These are phyloP conservation scores for Aechmea fasciata DNA, from an alignment of 176 grass and related monocot species.

Conservation along the genomic window DNA sequence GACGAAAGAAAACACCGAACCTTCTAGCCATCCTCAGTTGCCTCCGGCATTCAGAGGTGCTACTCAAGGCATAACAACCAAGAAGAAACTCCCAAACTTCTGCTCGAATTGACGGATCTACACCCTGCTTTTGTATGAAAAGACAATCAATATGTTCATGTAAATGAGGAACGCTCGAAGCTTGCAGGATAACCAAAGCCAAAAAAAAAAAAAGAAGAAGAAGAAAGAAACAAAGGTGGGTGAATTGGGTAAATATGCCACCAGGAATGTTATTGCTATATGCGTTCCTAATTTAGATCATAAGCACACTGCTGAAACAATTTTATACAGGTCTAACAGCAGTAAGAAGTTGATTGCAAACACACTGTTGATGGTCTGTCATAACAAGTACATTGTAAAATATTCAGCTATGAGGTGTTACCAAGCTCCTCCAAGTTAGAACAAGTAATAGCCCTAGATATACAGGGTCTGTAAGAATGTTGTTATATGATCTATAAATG, in stretches of 20 bases:
- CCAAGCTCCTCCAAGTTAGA: neutral
- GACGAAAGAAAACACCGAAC: slow-evolving; percentile 30
- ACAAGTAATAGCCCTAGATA: neutral
- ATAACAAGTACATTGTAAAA: neutral
- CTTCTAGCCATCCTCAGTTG: slow-evolving; percentile 76
- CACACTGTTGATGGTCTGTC: neutral
- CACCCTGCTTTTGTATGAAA: slow-evolving; percentile 40
- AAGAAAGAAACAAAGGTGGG: too few relatives aligned
- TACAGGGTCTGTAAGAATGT: neutral
- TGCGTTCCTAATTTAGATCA: too few relatives aligned
- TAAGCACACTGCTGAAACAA: too few relatives aligned
- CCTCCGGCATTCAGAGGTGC: slow-evolving; percentile 60
- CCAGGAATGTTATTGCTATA: too few relatives aligned
- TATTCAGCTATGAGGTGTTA: neutral
- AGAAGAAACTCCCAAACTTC: slow-evolving; percentile 99
- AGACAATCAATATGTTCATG: neutral
- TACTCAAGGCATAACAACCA: slow-evolving; percentile 81
- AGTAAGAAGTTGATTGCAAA: neutral
- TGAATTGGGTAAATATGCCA: too few relatives aligned
- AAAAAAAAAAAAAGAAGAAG: too few relatives aligned
- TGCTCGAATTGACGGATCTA: slow-evolving; percentile 81
- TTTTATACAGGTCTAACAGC: too few relatives aligned
- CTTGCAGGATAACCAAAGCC: neutral
- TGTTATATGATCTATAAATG: too few relatives aligned
- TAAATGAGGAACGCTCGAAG: neutral